Conservation (phyloP, 331 rosid genomes). For the Saraca asoca region DNA sequence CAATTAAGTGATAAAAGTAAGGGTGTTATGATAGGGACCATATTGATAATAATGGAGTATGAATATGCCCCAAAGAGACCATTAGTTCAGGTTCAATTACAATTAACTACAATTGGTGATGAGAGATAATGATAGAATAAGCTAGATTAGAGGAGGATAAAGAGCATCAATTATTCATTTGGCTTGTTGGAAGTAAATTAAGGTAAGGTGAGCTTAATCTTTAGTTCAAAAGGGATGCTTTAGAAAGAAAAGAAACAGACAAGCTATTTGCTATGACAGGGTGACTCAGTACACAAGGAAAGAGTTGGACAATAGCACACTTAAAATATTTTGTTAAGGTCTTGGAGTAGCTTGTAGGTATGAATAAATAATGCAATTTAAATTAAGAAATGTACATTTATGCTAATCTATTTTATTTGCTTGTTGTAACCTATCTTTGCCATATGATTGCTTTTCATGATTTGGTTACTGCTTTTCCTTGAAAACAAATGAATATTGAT, state of each 20-base stretch:
- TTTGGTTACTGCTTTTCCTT: too few species aligned
- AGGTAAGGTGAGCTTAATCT: constrained; percentile 39
- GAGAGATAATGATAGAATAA: background rate
- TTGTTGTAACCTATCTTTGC: too few species aligned
- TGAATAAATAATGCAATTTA: too few species aligned
- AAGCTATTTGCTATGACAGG: constrained; percentile 57
- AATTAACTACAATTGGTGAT: constrained; percentile 23
- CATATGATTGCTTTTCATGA: too few species aligned
- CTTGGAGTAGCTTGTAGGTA: too few species aligned
- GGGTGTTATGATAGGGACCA: constrained; percentile 31
- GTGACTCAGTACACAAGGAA: constrained; percentile 47
- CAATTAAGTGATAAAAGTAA: constrained; percentile 34
- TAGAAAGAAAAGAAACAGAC: constrained; percentile 54
- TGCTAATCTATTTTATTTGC: too few species aligned
- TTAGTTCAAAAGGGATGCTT: constrained; percentile 67
- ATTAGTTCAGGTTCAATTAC: constrained; percentile 4
- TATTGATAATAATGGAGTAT: constrained; percentile 21
- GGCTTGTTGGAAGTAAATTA: background rate
- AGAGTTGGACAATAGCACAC: too few species aligned
- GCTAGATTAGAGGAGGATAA: background rate
- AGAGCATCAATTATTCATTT: constrained; percentile 26
- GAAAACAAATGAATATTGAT: too few species aligned
- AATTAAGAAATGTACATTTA: too few species aligned
- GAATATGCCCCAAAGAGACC: constrained; percentile 26
- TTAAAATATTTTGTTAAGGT: too few species aligned